Percentiles rank a stretch among this genome's conserved stretches.
These are phyloP conservation scores for Bjerkandera adusta DNA, from an alignment of 1,284 basidiomycete species.

Conservation along the genomic window DNA sequence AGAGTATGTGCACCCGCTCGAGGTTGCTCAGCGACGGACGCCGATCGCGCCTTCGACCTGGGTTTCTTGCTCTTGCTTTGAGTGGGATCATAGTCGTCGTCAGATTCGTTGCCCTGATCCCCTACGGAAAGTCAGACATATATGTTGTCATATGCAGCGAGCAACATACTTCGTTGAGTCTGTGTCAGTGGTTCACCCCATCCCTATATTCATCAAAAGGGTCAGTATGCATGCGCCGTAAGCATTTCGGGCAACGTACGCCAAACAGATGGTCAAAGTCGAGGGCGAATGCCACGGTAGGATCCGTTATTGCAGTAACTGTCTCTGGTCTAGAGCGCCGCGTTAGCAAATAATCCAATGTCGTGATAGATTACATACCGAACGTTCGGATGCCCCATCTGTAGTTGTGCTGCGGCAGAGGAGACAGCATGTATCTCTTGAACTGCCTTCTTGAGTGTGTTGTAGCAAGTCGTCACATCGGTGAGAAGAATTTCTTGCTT, in stretches of 20 bases:
- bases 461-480: conserved; percentile 77
- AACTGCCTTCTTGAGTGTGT: conserved; percentile 71
- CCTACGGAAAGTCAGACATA: conserved; percentile 7
- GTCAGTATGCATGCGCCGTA: not conserved
- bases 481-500: conserved; percentile 80
- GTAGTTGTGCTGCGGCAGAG: conserved; percentile 47
- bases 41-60: conserved; percentile 23
- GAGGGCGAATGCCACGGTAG: conserved; percentile 47
- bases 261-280: conserved; percentile 68
- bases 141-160: not conserved
- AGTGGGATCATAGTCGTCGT: conserved; percentile 49
- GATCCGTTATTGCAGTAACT: conserved; percentile 58
- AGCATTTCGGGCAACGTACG: conserved; percentile 40
- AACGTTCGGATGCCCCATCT: conserved; percentile 66
- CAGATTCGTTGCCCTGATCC: conserved; percentile 35
- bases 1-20: conserved; percentile 61
- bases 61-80: conserved; percentile 33
- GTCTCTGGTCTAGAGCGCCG: conserved; percentile 58
- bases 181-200: conserved; percentile 52
- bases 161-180: not conserved
- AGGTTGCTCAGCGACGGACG: conserved; percentile 37
- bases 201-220: conserved; percentile 46
- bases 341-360: not conserved
- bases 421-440: conserved; percentile 51
- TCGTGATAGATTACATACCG: conserved; percentile 40